These are phyloP conservation scores for Botryotinia narcissicola DNA, from an alignment of 2,329 filamentous ascomycete species.

Conservation along the genomic window DNA sequence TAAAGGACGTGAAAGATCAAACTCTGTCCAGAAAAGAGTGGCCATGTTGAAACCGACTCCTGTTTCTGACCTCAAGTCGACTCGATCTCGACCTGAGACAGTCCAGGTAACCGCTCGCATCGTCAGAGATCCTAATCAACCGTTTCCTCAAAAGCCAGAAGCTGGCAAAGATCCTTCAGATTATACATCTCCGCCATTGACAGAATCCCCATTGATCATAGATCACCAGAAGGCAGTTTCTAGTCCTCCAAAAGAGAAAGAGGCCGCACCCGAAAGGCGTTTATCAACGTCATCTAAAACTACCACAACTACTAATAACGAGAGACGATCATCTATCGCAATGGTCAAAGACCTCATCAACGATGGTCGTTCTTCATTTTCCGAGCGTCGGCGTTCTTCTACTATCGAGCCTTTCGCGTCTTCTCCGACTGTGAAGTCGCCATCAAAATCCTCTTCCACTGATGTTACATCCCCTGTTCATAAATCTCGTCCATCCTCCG, in stretches of 20 bases:
- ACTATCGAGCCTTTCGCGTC: conserved; percentile 45
- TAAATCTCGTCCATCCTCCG: conserved; percentile 61
- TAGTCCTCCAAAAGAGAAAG: conserved; percentile 37
- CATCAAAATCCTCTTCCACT: conserved; percentile 47
- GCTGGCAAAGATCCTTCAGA: conserved; percentile 42
- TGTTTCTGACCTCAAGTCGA: conserved; percentile 30
- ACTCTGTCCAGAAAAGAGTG: conserved; percentile 33
- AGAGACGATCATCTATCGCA: conserved; percentile 57
- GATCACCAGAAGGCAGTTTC: conserved; percentile 49
- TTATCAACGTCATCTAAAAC: conserved; percentile 32
- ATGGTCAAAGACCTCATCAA: conserved; percentile 56
- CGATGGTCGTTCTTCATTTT: conserved; percentile 53
- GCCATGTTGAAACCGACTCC: conserved; percentile 30
- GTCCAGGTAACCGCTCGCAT: conserved; percentile 89
- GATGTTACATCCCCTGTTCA: conserved; percentile 42
- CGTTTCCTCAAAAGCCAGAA: conserved; percentile 45
- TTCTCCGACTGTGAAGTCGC: conserved; percentile 43
- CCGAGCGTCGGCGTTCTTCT: conserved; percentile 44
- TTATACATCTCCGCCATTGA: conserved; percentile 50
- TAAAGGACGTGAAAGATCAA: conserved; percentile 35
- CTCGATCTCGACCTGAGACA: conserved; percentile 63
- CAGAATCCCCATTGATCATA: conserved; percentile 58
- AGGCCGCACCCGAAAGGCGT: conserved; percentile 43
- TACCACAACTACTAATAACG: conserved; percentile 29
- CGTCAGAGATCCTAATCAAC: conserved; percentile 60